These are phyloP conservation scores for Phaeomoniella chlamydospora DNA, from an alignment of 2,329 filamentous ascomycete genomes.

Conservation along the genomic window DNA sequence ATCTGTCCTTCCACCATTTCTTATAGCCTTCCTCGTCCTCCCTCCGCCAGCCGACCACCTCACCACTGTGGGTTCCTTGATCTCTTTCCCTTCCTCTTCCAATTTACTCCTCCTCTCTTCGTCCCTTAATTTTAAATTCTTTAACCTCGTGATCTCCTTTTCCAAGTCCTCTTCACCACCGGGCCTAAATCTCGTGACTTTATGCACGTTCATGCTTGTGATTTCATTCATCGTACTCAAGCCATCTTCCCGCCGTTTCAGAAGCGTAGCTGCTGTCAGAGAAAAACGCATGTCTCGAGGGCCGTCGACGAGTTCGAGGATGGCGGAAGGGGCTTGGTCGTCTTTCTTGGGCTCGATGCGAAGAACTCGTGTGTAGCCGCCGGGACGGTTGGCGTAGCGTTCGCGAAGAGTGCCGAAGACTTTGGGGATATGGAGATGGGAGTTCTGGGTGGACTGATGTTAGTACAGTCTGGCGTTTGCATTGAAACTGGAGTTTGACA, in stretches of 20 bases:
- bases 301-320: slow-evolving; percentile 89
- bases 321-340: slow-evolving; percentile 79
- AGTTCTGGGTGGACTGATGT: slow-evolving; percentile 16
- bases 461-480: background rate
- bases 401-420: slow-evolving; percentile 70
- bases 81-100: slow-evolving; percentile 11
- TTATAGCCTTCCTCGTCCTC: too few species aligned
- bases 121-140: slow-evolving; percentile 40
- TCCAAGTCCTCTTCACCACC: slow-evolving; percentile 56
- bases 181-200: slow-evolving; percentile 64
- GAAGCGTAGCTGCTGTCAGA: slow-evolving; percentile 76
- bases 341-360: slow-evolving; percentile 78
- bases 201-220: slow-evolving; percentile 64
- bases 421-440: slow-evolving; percentile 49
- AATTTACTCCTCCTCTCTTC: slow-evolving; percentile 14
- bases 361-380: slow-evolving; percentile 89
- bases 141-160: slow-evolving; percentile 33
- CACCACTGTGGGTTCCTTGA: too few species aligned
- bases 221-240: slow-evolving; percentile 48
- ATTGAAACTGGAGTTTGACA: background rate
- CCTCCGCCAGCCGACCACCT: too few species aligned
- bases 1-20: too few species aligned
- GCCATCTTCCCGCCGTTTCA: slow-evolving; percentile 38
- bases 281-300: slow-evolving; percentile 89
- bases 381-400: slow-evolving; percentile 65